Conservation (phyloP, 2,329 filamentous ascomycete genomes). For the Aspergillus intermedius region DNA sequence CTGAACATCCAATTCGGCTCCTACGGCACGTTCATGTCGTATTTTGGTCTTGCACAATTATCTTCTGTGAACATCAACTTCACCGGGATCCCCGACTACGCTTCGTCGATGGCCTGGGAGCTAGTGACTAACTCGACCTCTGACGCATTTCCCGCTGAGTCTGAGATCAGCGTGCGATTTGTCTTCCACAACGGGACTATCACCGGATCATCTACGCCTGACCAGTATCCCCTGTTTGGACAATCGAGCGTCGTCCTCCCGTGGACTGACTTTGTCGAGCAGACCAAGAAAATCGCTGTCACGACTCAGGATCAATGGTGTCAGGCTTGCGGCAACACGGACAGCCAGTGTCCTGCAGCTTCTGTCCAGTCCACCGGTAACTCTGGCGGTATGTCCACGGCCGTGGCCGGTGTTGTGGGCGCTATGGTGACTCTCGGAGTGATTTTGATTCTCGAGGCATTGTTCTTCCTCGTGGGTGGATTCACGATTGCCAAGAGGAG, state of each 20-base stretch:
- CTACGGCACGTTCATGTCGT: slow-evolving; percentile 55
- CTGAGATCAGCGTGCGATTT: slow-evolving; percentile 55
- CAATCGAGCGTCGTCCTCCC: slow-evolving; percentile 49
- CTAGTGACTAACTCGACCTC: slow-evolving; percentile 48
- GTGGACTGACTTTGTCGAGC: slow-evolving; percentile 61
- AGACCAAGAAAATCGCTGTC: slow-evolving; percentile 62
- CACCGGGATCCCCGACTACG: slow-evolving; percentile 74
- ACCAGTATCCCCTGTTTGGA: slow-evolving; percentile 57
- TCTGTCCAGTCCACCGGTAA: slow-evolving; percentile 22
- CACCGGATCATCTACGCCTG: slow-evolving; percentile 37
- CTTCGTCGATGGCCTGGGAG: slow-evolving; percentile 75
- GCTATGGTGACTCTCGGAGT: slow-evolving; percentile 62
- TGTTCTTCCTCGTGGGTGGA: slow-evolving; percentile 51
- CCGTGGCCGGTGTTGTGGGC: slow-evolving; percentile 75
- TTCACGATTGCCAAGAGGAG: slow-evolving; percentile 54
- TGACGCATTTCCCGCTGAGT: slow-evolving; percentile 36
- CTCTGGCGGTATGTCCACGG: slow-evolving; percentile 53
- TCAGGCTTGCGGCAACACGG: slow-evolving; percentile 63
- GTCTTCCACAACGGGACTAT: slow-evolving; percentile 58
- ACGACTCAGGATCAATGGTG: slow-evolving; percentile 65
- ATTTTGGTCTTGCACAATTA: slow-evolving; percentile 55
- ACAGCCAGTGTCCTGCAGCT: slow-evolving; percentile 56
- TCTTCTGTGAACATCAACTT: slow-evolving; percentile 54
- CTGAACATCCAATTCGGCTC: slow-evolving; percentile 54
- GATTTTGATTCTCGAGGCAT: slow-evolving; percentile 50